Base-by-base conservation (phyloP, 768 basidiomycete species). In the Pulveroboletus ravenelii region DNA sequence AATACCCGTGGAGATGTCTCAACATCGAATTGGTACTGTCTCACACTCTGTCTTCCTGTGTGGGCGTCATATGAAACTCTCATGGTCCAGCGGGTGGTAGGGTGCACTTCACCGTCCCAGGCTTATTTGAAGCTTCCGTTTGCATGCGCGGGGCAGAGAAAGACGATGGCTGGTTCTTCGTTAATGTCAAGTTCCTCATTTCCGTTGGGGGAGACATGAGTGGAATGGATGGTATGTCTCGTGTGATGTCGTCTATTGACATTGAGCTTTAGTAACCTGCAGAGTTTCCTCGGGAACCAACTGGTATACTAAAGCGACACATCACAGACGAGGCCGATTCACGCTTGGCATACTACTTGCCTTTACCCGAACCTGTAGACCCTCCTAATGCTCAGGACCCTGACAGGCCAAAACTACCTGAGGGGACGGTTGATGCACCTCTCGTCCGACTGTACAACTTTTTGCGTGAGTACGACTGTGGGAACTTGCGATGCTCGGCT, bases 391-490 rank as follows among this genome's bases (percentile, higher is more conserved):
- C 69, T 17, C 71, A 75, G 27, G 56, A 70, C 12, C 75, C 78
- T 20, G 72, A 76, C 37, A 62, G 59, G 48, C 72, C 75, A 5
- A 65, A 80, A 61, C 69, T 89, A 23, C 78, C 82, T 0, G 75
- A 77, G 41, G 80, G 80, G 43, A 74, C 80, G 27, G 75, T 85
- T 14, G 93, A 96, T 61, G 77, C 89, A 25, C 93, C 94, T 10
- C 78, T 97, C 3, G 79, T 93, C 8, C 80, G 94, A 37, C 62
- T 92, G 7, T 93, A 80, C 70, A 95, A 94, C 59, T 89, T 95
- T 57, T 74, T 97, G 32, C 92, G 93, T 95, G 66, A 62, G 91
- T 67, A 60, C 5, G 42, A 14, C 44, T 34, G 39, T n/a, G 29
- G 12, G 1, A 25, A 20, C 20, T 18, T 13, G 31, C 7, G 13